Evolutionary conservation across 2,329 filamentous ascomycete species (phyloP), one percentile per base, ranked within the genome.

Genomic region (Helotiales sp.): DNA sequence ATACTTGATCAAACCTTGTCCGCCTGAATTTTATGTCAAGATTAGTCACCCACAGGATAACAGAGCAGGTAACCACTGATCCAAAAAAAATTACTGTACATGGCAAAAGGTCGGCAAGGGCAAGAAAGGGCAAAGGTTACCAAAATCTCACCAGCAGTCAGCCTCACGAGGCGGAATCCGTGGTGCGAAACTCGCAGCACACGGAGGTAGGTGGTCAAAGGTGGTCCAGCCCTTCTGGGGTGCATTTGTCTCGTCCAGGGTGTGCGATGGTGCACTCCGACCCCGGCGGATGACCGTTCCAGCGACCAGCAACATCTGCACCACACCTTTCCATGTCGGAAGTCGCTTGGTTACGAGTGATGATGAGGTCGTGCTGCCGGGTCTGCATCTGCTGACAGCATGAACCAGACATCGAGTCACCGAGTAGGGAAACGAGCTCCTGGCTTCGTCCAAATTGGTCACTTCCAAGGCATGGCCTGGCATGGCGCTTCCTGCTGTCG

Each of bases 101-200:
- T 29, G 52, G 54, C 29, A 31, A 40, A 40, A 51, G 34, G 24
- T 40, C 34, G 13, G 36, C 33, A 29, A 24, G 22, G 27, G n/a
- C n/a, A 22, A 19, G 9, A 17, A 17, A 7, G n/a, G 31, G 24
- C 27, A n/a, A 6, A 36, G 24, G 29, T 46, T 30, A 38, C 48
- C 36, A 52, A 50, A n/a, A n/a, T n/a, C n/a, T n/a, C n/a, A n/a
- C n/a, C n/a, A n/a, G n/a, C 38, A 42, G 46, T 29, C 13, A 24
- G 57, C 57, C 57, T 52, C 31, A 27, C 53, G 49, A 54, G 55
- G 50, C 54, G 52, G 55, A 54, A 53, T 40, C 17, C 31, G 3
- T 34, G 30, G 40, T 44, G 40, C 40, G 40, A 44, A 44, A 44
- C 10, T 24, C 15, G 38, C 10, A 8, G 34, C 8, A 25, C 17